Evolutionary conservation across 192 early-diverging fungal species (phyloP), one percentile per base, ranked within the genome.

Genomic region (Mortierella alpina): DNA sequence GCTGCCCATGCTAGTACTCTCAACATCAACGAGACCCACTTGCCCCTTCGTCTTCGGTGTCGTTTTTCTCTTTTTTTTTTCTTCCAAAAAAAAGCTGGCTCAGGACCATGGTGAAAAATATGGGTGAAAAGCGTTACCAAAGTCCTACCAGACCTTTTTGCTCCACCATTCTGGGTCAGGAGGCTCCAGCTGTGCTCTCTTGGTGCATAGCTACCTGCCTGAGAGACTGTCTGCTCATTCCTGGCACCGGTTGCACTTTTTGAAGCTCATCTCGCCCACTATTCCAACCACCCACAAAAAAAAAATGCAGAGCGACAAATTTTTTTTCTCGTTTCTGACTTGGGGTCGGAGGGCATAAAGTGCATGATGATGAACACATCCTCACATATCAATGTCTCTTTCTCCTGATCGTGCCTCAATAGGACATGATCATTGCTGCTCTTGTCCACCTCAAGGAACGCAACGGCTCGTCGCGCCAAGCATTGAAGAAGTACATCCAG

Each of bases 401-500:
- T 54, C 17, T 48, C 13, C 20, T 69, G 18, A 14, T n/a, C n/a
- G 18, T 10, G 49, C n/a, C 14, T 13, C 22, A 41, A 23, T 67
- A 82, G 73, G 80, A 82, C 11, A 82, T 82, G 80, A 75, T 82
- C 58, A 69, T 73, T 55, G 85, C 86, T 68, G 89, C 88, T 52
- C 86, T 90, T 51, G 58, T 87, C 51, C 68, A 82, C 68, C 86
- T 89, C 75, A 90, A 91, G 82, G 92, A 93, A 56, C 88, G 92
- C 73, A 91, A 86, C 59, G 93, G 92, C 48, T 90, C 89, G 39
- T 89, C 89, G 20, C 90, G 93, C 57, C 91, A 88, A 59, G 89
- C 90, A 39, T 91, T 94, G 82, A 94, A 94, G 68, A 94, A 94
- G 78, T 94, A 93, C 73, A 91, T 94, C 63, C 46, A 76, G 51